Evolutionary conservation across 345 rosid genomes (phyloP), one percentile per base, ranked within the genome.

Genomic region (Populus nigra): DNA sequence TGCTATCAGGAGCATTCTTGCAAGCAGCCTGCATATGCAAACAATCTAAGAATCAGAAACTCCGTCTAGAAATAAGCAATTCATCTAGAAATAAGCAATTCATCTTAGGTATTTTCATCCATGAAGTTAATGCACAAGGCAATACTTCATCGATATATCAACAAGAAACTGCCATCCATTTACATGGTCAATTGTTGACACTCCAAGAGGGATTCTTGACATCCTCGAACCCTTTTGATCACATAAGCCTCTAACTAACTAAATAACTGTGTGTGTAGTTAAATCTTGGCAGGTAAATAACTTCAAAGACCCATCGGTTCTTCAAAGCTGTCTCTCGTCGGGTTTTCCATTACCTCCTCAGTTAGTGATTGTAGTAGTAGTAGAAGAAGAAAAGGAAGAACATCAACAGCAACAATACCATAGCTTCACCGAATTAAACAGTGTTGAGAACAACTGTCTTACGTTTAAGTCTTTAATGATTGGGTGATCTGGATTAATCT

Each of bases 401-500:
- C 23, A 66, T 3, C 16, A 47, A 4, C 11, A 17, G 1, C 45
- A 35, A 12, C 9, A 25, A 39, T 0, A 47, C 16, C 17, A 62
- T 2, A 5, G 23, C 72, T 49, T 22, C 63, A 66, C n/a, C 22
- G 9, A 33, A 35, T 27, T 27, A 69, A 31, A 31, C 33, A 29
- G 17, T 23, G 41, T 41, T 8, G 25, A 73, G 65, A 12, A 77
- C 49, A 61, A 62, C 29, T 11, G 68, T 35, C 92, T 87, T 90
- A 93, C 98, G 53, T 91, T 92, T 66, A 96, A 87, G 84, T 96
- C 98, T 82, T 91, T 88, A 53, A 96, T 76, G 68, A 96, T 92
- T 7, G 99, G 97, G 82, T 96, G 99, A 73, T 92, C 97, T 2
- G 97, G 93, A 83, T 93, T 96, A 72, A 96, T 89, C 89, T 96